These are phyloP conservation scores for Coemansia nantahalensis DNA, from an alignment of 192 early-diverging fungal genomes.

Conservation along the genomic window DNA sequence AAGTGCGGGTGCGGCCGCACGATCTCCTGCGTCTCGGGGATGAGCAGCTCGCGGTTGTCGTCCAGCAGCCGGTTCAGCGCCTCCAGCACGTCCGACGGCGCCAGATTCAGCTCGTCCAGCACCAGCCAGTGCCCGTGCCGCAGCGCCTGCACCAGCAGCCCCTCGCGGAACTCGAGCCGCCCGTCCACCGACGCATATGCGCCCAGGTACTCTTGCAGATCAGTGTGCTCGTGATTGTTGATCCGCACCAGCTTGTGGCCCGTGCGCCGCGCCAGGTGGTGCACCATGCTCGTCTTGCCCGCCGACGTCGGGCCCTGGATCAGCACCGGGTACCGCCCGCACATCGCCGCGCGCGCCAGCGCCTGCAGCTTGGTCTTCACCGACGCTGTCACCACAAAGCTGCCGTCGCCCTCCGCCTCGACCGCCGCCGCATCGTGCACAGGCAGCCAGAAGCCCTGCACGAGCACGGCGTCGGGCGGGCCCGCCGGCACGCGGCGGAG, in stretches of 20 bases:
- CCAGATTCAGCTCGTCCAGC: conserved; percentile 97
- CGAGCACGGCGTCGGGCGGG: conserved; percentile 58
- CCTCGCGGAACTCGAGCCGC: conserved; percentile 91
- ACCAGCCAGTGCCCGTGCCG: conserved; percentile 97
- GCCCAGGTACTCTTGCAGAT: conserved; percentile 97
- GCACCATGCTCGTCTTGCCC: conserved; percentile 98
- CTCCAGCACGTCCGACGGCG: conserved; percentile 97
- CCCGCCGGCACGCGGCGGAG: conserved; percentile 23
- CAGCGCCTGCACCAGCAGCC: conserved; percentile 90
- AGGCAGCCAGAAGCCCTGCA: conserved; percentile 88
- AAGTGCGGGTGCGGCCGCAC: conserved; percentile 94
- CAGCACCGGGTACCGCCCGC: conserved; percentile 85
- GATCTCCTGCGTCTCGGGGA: conserved; percentile 93
- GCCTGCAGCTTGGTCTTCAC: conserved; percentile 84
- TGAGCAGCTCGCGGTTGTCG: conserved; percentile 94
- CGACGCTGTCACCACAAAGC: conserved; percentile 85
- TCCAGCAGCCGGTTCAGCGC: conserved; percentile 96
- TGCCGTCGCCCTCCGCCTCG: conserved; percentile 21
- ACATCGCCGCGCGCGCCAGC: conserved; percentile 89
- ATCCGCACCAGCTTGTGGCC: conserved; percentile 97
- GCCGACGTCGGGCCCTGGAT: conserved; percentile 98
- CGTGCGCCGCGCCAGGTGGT: conserved; percentile 85
- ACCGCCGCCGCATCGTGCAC: conserved; percentile 23
- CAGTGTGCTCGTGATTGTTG: conserved; percentile 99
- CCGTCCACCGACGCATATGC: conserved; percentile 87